Percentiles rank a stretch among this genome's conserved stretches.
phyloP scores from a whole-genome alignment of 257 asterid species.

The Solanum chilense region DNA sequence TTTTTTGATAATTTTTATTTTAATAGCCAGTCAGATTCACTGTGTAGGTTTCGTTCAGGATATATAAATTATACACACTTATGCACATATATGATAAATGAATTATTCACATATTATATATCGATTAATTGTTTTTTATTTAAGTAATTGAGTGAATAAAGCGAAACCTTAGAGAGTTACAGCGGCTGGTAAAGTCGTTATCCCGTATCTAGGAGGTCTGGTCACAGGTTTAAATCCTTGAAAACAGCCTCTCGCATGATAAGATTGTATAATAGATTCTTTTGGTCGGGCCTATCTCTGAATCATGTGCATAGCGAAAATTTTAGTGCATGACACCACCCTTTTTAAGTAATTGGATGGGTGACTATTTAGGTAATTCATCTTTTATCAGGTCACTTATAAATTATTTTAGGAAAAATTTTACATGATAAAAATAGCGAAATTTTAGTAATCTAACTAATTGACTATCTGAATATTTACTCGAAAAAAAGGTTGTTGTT shows the following conservation, averaged over 20 bases:
- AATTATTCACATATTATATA: background rate
- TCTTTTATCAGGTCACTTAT: background rate
- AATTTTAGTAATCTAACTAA: too few relatives aligned
- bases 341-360: background rate
- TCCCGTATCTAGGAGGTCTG: too few relatives aligned
- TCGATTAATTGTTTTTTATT: background rate
- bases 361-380: background rate
- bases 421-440: too few relatives aligned
- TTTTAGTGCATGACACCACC: background rate
- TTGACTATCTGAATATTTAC: too few relatives aligned
- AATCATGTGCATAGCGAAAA: too few relatives aligned
- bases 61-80: background rate
- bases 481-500: too few relatives aligned
- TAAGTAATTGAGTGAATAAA: background rate
- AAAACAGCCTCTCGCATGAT: too few relatives aligned
- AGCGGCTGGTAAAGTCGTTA: background rate
- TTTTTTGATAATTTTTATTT: background rate
- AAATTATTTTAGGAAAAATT: too few relatives aligned
- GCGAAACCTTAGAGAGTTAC: too few relatives aligned
- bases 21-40: background rate
- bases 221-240: background rate
- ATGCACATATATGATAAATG: background rate
- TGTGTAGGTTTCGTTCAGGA: background rate
- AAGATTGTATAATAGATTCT: too few relatives aligned
- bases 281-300: too few relatives aligned